Evolutionary conservation across 495 filamentous ascomycete genomes (phyloP).

Genomic region (Tuber melanosporum): DNA sequence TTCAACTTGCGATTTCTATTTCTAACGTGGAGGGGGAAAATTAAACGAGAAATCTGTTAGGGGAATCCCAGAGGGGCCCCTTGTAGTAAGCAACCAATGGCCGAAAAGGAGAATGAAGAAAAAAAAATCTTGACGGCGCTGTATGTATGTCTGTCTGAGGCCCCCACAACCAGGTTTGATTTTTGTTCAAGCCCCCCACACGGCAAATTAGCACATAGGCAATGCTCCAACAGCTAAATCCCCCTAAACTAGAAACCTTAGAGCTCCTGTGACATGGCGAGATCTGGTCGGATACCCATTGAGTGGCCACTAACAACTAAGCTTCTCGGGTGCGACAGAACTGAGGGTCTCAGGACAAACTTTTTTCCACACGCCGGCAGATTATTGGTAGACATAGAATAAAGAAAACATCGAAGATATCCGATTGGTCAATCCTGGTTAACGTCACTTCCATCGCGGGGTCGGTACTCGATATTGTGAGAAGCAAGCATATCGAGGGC

Average conservation of each 20-base stretch:
- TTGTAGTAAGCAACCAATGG: not conserved
- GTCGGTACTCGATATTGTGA: conserved; percentile 37
- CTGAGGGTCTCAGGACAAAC: conserved; percentile 4
- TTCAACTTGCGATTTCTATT: not conserved
- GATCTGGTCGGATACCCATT: conserved; percentile 20
- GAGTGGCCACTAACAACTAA: conserved; percentile 12
- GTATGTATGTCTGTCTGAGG: not conserved
- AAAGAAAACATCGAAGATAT: conserved; percentile 11
- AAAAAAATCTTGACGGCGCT: not conserved
- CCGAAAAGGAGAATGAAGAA: not conserved
- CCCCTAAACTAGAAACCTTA: not conserved
- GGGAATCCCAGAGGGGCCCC: not conserved
- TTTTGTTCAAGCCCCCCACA: not conserved
- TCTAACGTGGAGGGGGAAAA: not conserved
- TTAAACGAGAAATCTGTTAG: not conserved
- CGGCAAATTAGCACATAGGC: not conserved
- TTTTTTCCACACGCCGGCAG: not conserved
- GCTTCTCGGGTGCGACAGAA: conserved; percentile 6
- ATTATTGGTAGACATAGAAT: conserved; percentile 17
- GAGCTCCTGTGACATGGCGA: conserved; percentile 6
- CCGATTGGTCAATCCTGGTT: conserved; percentile 21
- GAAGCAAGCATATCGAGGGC: conserved; percentile 33
- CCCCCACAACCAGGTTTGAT: not conserved
- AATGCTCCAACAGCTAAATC: not conserved
- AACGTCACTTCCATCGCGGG: conserved; percentile 40